phyloP scores from a whole-genome alignment of 1,139 yeast genomes.

The Scheffersomyces titani region DNA sequence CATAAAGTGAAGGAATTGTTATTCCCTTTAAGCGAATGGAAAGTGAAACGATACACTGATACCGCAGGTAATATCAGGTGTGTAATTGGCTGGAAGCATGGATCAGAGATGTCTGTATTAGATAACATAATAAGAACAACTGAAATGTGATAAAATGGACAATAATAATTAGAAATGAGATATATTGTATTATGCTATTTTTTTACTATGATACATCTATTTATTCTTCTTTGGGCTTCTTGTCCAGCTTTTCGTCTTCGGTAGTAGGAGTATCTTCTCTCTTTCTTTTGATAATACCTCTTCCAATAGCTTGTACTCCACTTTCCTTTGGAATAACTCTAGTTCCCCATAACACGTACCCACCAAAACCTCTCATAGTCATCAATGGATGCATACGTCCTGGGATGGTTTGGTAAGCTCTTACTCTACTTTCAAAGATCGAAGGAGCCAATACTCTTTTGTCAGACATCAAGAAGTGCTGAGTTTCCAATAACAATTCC shows the following conservation, averaged over 20 bases:
- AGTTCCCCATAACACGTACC: conserved; percentile 78
- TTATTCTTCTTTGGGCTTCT: neutral
- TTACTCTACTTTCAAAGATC: conserved; percentile 76
- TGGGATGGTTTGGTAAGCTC: conserved; percentile 88
- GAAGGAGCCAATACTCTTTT: conserved; percentile 79
- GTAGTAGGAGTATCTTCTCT: conserved; percentile 12
- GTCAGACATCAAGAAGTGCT: conserved; percentile 66
- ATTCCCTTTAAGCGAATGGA: conserved; percentile 24
- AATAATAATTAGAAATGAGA: neutral
- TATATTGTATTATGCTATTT: neutral
- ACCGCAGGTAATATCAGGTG: conserved; percentile 34
- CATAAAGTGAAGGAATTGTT: conserved; percentile 17
- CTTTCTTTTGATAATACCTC: conserved; percentile 44
- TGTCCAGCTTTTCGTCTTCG: neutral
- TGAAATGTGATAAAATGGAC: neutral
- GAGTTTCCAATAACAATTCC: conserved; percentile 73
- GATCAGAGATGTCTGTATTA: neutral
- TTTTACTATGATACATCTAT: neutral
- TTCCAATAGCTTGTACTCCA: conserved; percentile 55
- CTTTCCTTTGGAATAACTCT: conserved; percentile 72
- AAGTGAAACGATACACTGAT: conserved; percentile 27
- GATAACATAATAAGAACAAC: neutral
- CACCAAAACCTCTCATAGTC: conserved; percentile 95
- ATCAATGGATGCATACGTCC: conserved; percentile 94
- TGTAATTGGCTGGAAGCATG: conserved; percentile 37